Evolutionary conservation across 73 alveolate genomes (phyloP).

Genomic region (Stentor roeselii): DNA sequence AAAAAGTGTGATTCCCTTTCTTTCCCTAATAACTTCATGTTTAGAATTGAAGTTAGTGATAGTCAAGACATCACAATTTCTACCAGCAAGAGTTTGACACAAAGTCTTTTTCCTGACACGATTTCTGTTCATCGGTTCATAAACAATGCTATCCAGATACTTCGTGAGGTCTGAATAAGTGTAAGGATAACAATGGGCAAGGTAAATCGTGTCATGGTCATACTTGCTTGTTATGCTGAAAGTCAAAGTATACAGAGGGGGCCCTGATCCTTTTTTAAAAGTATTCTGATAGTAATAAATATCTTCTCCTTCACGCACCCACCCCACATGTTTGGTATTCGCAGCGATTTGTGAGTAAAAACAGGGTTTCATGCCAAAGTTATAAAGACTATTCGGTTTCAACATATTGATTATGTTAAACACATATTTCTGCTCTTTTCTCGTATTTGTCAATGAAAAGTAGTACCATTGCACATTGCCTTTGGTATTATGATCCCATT

Average conservation of each 20-base stretch:
- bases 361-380: conserved; percentile 89
- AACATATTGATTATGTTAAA: conserved; percentile 98
- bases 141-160: conserved; percentile 78
- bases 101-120: conserved; percentile 45
- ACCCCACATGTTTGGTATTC: conserved; percentile 35
- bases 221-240: conserved; percentile 88
- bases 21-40: conserved; percentile 38
- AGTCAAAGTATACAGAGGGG: conserved; percentile 90
- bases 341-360: conserved; percentile 61
- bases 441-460: conserved; percentile 90
- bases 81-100: conserved; percentile 83
- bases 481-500: conserved; percentile 98
- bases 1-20: conserved; percentile 69
- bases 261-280: conserved; percentile 67
- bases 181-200: conserved; percentile 99
- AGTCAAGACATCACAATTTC: conserved; percentile 72
- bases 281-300: conserved; percentile 86
- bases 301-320: conserved; percentile 90
- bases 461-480: conserved; percentile 99
- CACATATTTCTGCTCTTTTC: conserved; percentile 35
- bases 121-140: conserved; percentile 38
- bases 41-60: conserved; percentile 75
- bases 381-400: conserved; percentile 95
- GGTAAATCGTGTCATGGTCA: conserved; percentile 94
- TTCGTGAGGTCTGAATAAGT: conserved; percentile 92